Evolutionary conservation across 441 rosid species (phyloP).

Genomic region (Melastoma candidum): DNA sequence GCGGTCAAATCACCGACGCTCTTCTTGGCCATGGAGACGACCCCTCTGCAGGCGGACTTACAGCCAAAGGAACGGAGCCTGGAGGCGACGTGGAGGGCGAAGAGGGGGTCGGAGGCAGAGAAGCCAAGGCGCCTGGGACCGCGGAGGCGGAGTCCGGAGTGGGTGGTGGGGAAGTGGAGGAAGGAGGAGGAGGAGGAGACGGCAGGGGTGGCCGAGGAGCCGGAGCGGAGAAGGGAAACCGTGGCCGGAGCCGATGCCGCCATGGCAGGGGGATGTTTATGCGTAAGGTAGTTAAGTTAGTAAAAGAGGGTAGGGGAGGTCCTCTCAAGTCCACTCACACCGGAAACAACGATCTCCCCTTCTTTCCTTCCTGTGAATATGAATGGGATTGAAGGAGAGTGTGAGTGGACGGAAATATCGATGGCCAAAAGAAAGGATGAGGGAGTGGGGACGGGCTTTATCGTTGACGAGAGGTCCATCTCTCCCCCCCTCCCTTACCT

Average conservation of each 20-base stretch:
- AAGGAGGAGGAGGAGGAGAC: conserved; percentile 22
- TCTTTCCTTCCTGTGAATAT: no score
- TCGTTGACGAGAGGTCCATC: no score
- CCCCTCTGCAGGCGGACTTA: conserved; percentile 30
- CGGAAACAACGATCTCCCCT: no score
- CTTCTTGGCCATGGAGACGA: conserved; percentile 59
- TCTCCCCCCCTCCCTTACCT: no score
- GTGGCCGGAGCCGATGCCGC: conserved; percentile 42
- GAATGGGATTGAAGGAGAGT: neutral
- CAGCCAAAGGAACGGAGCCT: conserved; percentile 27
- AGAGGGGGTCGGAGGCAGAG: conserved; percentile 39
- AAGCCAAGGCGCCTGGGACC: conserved; percentile 35
- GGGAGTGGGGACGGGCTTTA: neutral
- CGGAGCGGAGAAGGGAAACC: conserved; percentile 44
- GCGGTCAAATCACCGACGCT: conserved; percentile 50
- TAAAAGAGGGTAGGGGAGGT: neutral
- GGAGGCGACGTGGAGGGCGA: conserved; percentile 38
- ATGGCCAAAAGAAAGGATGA: conserved; percentile 17
- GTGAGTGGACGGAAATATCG: conserved; percentile 27
- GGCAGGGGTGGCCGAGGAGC: conserved; percentile 37
- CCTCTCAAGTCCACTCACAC: no score
- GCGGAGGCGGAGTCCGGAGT: conserved; percentile 17
- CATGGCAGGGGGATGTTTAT: conserved; percentile 8
- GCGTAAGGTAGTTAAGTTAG: no score
- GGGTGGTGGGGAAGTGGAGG: neutral